These are phyloP conservation scores for Pythium grandisporangium DNA, from an alignment of 352 stramenopile genomes.

Conservation along the genomic window DNA sequence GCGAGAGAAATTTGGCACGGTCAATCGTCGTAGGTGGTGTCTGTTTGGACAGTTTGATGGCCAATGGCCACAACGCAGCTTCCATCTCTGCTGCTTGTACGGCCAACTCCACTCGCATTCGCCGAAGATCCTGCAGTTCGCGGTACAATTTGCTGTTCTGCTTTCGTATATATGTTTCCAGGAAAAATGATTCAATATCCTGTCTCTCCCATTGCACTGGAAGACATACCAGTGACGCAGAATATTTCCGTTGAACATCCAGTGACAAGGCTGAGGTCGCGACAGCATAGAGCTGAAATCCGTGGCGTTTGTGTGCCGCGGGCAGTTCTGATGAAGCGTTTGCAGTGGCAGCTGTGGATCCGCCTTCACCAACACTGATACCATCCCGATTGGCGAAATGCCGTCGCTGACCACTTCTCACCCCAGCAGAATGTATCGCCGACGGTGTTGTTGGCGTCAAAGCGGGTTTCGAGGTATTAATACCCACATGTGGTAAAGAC, in stretches of 20 bases:
- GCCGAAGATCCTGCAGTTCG: neutral
- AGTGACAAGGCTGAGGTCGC: conserved; percentile 7
- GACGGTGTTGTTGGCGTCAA: too few species aligned
- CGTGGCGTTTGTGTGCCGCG: neutral
- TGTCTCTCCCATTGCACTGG: neutral
- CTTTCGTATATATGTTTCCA: neutral
- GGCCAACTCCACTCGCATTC: too few species aligned
- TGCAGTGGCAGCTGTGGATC: too few species aligned
- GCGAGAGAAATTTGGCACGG: neutral
- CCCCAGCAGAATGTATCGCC: too few species aligned
- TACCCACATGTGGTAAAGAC: too few species aligned
- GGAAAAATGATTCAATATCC: neutral
- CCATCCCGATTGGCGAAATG: too few species aligned
- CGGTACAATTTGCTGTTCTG: neutral
- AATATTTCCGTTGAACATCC: too few species aligned
- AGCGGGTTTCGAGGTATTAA: too few species aligned
- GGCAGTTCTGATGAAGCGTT: too few species aligned
- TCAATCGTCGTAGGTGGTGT: neutral
- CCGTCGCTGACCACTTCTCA: too few species aligned
- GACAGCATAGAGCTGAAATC: conserved; percentile 45
- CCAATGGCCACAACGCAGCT: neutral
- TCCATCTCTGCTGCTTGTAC: neutral
- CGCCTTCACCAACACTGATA: too few species aligned
- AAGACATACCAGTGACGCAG: neutral
- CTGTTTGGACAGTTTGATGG: too few species aligned